phyloP scores from a whole-genome alignment of 495 filamentous ascomycete genomes.

The Parmelia sp. region DNA sequence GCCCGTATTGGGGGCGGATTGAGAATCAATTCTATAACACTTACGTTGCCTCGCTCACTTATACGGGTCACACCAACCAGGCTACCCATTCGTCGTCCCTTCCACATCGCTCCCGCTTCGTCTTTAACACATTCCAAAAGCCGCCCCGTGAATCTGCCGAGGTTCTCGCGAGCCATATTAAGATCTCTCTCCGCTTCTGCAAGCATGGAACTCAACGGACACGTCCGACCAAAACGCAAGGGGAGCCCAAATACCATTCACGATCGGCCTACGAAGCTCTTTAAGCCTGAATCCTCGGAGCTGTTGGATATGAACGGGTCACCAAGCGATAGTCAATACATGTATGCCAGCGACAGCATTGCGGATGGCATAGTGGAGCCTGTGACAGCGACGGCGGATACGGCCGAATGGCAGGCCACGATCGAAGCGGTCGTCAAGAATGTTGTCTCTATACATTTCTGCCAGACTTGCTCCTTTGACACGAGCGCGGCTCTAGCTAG shows the following conservation, averaged over 20 bases:
- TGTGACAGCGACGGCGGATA: conserved; percentile 63
- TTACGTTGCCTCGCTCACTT: background rate
- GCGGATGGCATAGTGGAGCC: conserved; percentile 40
- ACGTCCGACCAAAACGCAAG: conserved; percentile 54
- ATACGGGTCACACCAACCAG: conserved; percentile 2
- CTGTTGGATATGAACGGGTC: conserved; percentile 43
- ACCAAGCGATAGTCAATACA: conserved; percentile 41
- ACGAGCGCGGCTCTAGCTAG: conserved; percentile 88
- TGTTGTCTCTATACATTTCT: conserved; percentile 97
- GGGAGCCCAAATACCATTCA: conserved; percentile 45
- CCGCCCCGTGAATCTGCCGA: conserved; percentile 4
- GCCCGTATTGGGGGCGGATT: conserved; percentile 15
- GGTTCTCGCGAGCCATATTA: background rate
- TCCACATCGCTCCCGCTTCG: conserved; percentile 3
- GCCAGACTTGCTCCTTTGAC: conserved; percentile 96
- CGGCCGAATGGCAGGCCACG: conserved; percentile 92
- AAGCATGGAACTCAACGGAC: conserved; percentile 49
- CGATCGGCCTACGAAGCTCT: conserved; percentile 54
- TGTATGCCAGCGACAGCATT: conserved; percentile 40
- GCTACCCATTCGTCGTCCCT: conserved; percentile 2
- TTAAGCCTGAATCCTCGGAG: conserved; percentile 42
- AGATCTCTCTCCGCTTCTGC: conserved; percentile 26
- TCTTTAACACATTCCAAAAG: background rate
- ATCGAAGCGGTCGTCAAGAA: conserved; percentile 89
- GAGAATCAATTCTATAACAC: conserved; percentile 4